Conservation (phyloP, 1,139 yeast species). For the Hansenula lynferdii region DNA sequence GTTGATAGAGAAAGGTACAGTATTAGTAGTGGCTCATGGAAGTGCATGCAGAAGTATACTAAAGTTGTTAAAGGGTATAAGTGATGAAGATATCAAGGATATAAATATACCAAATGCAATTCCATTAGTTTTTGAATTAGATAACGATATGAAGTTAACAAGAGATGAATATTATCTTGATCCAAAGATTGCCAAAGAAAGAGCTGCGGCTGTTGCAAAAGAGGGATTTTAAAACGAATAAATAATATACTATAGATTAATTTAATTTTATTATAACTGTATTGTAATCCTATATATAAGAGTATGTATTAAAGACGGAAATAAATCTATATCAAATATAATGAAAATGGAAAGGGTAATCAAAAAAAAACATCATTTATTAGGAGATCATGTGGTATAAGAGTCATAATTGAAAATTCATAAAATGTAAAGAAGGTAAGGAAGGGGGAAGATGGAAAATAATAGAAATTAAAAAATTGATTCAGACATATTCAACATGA, state of each 20-base stretch:
- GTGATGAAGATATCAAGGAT: slow-evolving; percentile 58
- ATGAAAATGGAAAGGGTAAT: too few relatives aligned
- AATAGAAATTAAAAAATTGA: too few relatives aligned
- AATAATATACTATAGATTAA: too few relatives aligned
- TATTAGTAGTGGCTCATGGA: slow-evolving; percentile 71
- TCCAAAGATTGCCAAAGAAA: slow-evolving; percentile 60
- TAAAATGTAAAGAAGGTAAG: not conserved
- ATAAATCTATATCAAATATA: too few relatives aligned
- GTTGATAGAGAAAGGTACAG: slow-evolving; percentile 36
- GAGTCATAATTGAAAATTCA: not conserved
- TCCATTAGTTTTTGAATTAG: slow-evolving; percentile 57
- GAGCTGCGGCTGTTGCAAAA: slow-evolving; percentile 58
- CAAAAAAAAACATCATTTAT: too few relatives aligned
- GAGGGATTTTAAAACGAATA: slow-evolving; percentile 48
- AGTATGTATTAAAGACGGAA: too few relatives aligned
- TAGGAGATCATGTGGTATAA: too few relatives aligned
- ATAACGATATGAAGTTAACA: slow-evolving; percentile 38
- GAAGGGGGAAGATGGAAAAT: not conserved
- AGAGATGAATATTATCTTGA: slow-evolving; percentile 56
- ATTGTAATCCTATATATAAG: too few relatives aligned
- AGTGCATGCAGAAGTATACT: slow-evolving; percentile 66
- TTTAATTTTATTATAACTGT: too few relatives aligned
- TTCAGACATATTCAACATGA: slow-evolving; percentile 58
- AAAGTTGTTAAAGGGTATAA: slow-evolving; percentile 50
- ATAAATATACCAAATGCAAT: slow-evolving; percentile 77